Evolutionary conservation across 2,329 filamentous ascomycete species (phyloP).

Genomic region (Claviceps purpurea): DNA sequence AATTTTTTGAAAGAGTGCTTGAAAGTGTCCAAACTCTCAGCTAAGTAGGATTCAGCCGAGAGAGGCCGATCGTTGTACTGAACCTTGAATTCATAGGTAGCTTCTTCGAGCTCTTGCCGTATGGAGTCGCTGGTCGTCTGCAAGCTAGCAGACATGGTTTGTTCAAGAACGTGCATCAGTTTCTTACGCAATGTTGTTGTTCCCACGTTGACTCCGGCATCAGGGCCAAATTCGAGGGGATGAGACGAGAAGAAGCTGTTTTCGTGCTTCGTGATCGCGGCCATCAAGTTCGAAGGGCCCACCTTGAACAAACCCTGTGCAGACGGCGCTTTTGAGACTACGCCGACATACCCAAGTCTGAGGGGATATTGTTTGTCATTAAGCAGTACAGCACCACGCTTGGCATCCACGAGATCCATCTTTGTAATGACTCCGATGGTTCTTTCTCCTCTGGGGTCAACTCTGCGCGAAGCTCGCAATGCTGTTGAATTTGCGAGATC

Average conservation of each 20-base stretch:
- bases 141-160: slow-evolving; percentile 90
- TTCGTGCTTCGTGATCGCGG: slow-evolving; percentile 77
- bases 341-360: slow-evolving; percentile 89
- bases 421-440: slow-evolving; percentile 99
- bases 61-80: slow-evolving; percentile 96
- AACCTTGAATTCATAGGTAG: slow-evolving; percentile 97
- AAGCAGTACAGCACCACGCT: slow-evolving; percentile 64
- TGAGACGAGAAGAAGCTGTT: slow-evolving; percentile 76
- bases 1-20: slow-evolving; percentile 97
- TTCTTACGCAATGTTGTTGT: slow-evolving; percentile 84
- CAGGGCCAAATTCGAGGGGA: slow-evolving; percentile 62
- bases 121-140: slow-evolving; percentile 86
- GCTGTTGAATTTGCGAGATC: slow-evolving; percentile 95
- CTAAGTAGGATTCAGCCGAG: slow-evolving; percentile 90
- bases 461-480: slow-evolving; percentile 73
- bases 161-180: slow-evolving; percentile 90
- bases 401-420: slow-evolving; percentile 90
- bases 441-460: slow-evolving; percentile 86
- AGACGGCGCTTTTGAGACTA: slow-evolving; percentile 70
- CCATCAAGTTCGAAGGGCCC: slow-evolving; percentile 65
- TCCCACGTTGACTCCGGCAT: slow-evolving; percentile 62
- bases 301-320: slow-evolving; percentile 68
- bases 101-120: slow-evolving; percentile 87
- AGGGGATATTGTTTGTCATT: slow-evolving; percentile 87
- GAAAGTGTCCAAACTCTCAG: slow-evolving; percentile 88